Evolutionary conservation across 2,329 filamentous ascomycete species (phyloP), one percentile per base, ranked within the genome.

Genomic region (Didymella glomerata): DNA sequence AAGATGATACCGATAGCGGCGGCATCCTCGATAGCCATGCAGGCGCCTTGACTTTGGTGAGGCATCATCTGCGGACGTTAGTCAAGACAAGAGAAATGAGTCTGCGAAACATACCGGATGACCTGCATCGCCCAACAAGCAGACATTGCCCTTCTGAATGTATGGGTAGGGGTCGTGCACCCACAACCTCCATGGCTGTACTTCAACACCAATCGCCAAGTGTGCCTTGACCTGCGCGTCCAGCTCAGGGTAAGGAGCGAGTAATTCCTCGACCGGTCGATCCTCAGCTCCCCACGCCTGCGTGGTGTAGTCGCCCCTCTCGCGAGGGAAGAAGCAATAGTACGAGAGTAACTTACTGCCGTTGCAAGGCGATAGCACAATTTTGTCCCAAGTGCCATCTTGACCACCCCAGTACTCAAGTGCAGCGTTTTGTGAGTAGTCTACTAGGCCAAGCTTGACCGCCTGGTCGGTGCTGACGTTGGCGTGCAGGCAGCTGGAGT

Each of bases 381-480:
- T 90, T 80, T 90, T 91, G 74, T 90, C 85, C 66, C 66, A 81
- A 80, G 67, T 86, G 68, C 85, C 86, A 54, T 87, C 84, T 51
- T 86, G 83, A 1, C 88, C 88, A 25, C 88, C 88, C 88, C 88
- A 90, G 78, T 89, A 90, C 73, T 91, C 86, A 0, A 91, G 78
- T 0, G 87, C 88, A 25, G 73, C 79, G 76, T 90, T 73, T 32
- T 81, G 68, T 0, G 86, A 86, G 75, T 88, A 90, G 70, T 90
- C 86, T 30, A 86, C 81, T 0, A 90, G 81, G 2, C 88, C 88
- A 1, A 85, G 78, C 57, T 80, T 79, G 28, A 86, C 81, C 1
- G 85, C 86, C n/a, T 88, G 82, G 36, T 85, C 84, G 0, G 87
- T 88, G 20, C 75, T 75, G 54, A 90, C 85, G 69, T 89, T 90